Evolutionary conservation across 768 basidiomycete genomes (phyloP).

Genomic region (Leccinum boreale): DNA sequence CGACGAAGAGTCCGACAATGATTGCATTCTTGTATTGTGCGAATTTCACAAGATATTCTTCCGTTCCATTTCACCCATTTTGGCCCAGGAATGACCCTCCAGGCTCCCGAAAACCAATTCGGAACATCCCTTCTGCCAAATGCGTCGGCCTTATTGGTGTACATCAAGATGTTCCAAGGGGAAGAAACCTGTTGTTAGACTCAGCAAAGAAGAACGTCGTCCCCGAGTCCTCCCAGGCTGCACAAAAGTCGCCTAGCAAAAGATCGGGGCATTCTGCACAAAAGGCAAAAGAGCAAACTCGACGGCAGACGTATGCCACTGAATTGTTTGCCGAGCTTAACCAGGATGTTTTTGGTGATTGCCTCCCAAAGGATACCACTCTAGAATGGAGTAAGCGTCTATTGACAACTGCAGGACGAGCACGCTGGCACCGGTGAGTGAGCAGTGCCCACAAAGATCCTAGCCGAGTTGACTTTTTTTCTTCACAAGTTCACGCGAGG

Average conservation of each 20-base stretch:
- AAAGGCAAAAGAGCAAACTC: slow-evolving; percentile 41
- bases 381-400: slow-evolving; percentile 68
- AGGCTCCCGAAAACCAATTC: slow-evolving; percentile 45
- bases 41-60: slow-evolving; percentile 12
- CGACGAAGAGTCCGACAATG: slow-evolving; percentile 32
- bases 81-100: slow-evolving; percentile 45
- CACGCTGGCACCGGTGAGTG: slow-evolving; percentile 57
- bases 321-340: slow-evolving; percentile 63
- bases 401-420: slow-evolving; percentile 66
- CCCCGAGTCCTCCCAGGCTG: not conserved
- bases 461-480: slow-evolving; percentile 1
- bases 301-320: slow-evolving; percentile 51
- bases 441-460: not conserved
- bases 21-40: slow-evolving; percentile 39
- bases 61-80: slow-evolving; percentile 2
- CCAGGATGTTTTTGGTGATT: slow-evolving; percentile 48
- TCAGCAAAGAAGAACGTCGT: slow-evolving; percentile 10
- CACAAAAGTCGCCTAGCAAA: slow-evolving; percentile 20
- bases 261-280: slow-evolving; percentile 26
- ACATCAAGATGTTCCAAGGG: slow-evolving; percentile 7
- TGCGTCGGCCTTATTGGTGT: not conserved
- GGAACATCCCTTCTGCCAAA: slow-evolving; percentile 7
- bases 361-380: slow-evolving; percentile 51
- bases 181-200: slow-evolving; percentile 1
- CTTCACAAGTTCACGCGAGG: slow-evolving; percentile 48